Conservation (phyloP, 2,329 filamentous ascomycete species). For the Fulvia fulva region DNA sequence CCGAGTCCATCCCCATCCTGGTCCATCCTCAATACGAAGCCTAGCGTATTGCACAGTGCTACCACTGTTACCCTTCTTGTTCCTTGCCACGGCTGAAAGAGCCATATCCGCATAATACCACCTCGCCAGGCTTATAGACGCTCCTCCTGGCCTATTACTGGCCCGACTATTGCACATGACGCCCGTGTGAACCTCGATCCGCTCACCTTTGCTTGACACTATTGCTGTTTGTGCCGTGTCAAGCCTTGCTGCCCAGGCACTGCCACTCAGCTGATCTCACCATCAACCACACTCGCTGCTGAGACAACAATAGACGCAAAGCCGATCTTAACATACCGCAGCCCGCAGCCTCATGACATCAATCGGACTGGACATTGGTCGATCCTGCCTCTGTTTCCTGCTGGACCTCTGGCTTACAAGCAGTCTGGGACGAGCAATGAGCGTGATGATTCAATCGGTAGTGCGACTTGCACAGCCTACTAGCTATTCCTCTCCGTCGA, state of each 20-base stretch:
- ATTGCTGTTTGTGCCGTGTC: background rate
- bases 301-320: background rate
- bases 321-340: background rate
- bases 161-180: slow-evolving; percentile 1
- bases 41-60: slow-evolving; percentile 9
- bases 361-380: slow-evolving; percentile 11
- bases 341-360: slow-evolving; percentile 18
- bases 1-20: slow-evolving; percentile 8
- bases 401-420: slow-evolving; percentile 22
- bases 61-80: background rate
- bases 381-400: slow-evolving; percentile 19
- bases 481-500: slow-evolving; percentile 15
- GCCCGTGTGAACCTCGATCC: background rate
- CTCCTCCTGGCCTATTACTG: background rate
- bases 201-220: background rate
- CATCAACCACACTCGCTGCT: background rate
- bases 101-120: background rate
- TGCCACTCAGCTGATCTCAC: slow-evolving; percentile 2
- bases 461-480: slow-evolving; percentile 19
- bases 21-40: slow-evolving; percentile 12
- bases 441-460: slow-evolving; percentile 24
- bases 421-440: slow-evolving; percentile 25
- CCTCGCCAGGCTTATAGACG: background rate
- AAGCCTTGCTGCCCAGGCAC: background rate
- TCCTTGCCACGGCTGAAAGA: background rate